These are phyloP conservation scores for Candolleomyces aberdarensis DNA, from an alignment of 768 basidiomycete genomes.

Conservation along the genomic window DNA sequence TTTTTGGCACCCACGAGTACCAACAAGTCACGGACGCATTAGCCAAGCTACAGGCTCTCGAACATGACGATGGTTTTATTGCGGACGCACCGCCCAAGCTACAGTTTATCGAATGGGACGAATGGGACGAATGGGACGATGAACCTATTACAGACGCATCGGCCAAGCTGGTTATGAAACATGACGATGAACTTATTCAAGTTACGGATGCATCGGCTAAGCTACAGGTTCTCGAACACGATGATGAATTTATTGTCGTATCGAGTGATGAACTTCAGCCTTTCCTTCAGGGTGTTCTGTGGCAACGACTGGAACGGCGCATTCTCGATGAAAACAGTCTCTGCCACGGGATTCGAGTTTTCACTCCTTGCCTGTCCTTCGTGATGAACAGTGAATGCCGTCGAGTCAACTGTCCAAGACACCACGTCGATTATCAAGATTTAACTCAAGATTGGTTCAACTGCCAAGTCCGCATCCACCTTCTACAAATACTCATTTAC, in stretches of 20 bases:
- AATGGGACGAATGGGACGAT: too few relatives aligned
- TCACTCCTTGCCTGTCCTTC: slow-evolving; percentile 14
- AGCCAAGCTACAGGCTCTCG: too few relatives aligned
- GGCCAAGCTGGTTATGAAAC: too few relatives aligned
- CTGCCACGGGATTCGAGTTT: slow-evolving; percentile 10
- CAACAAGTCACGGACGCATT: too few relatives aligned
- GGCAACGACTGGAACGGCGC: slow-evolving; percentile 4
- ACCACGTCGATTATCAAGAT: slow-evolving; percentile 8
- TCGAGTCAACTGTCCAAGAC: slow-evolving; percentile 7
- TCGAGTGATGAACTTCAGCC: slow-evolving; percentile 11
- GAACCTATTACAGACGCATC: too few relatives aligned
- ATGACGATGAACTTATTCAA: neutral
- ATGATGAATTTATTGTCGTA: slow-evolving; percentile 8
- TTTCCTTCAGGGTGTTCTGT: slow-evolving; percentile 10
- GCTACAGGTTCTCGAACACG: slow-evolving; percentile 6
- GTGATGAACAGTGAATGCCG: slow-evolving; percentile 13
- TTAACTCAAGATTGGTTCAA: slow-evolving; percentile 16
- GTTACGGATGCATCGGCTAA: slow-evolving; percentile 2
- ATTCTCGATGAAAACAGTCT: slow-evolving; percentile 8
- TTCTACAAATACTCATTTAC: slow-evolving; percentile 18
- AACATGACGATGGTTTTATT: too few relatives aligned
- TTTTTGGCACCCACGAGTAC: too few relatives aligned
- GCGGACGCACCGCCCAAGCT: too few relatives aligned
- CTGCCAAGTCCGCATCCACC: slow-evolving; percentile 15
- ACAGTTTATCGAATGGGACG: too few relatives aligned